Evolutionary conservation across 2,329 filamentous ascomycete species (phyloP), one percentile per base, ranked within the genome.

Genomic region (Daldinia eschscholtzii): DNA sequence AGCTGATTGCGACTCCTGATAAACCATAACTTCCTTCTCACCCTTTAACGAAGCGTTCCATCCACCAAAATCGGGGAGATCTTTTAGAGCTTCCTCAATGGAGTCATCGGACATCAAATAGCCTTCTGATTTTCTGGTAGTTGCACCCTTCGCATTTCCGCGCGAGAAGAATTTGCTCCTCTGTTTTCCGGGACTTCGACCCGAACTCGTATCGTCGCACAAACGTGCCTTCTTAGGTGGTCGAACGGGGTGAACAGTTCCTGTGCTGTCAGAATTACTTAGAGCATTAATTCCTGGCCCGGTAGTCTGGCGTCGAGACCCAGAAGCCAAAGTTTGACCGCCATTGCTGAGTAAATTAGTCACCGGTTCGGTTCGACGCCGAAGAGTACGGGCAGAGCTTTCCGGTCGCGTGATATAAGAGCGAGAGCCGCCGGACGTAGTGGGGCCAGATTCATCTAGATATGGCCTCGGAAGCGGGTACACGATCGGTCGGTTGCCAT

Each of bases 391-490:
- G 28, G 83, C 80, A 0, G 81, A 80, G 13, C 77, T 79, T 39
- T 67, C 70, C 65, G 65, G 28, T 64, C 58, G 46, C 68, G 74
- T 48, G 61, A 78, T 62, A 61, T 82, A 80, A 0, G 73, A 71
- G 4, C 80, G 78, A 13, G 73, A 57, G 15, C 72, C 58, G 4
- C 61, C 62, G 18, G 75, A 68, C 2, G 73, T 57, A 4, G 63
- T 58, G 48, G 58, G 53, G 53, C 70, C 50, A 33, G 76, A 71
- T 4, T 78, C 80, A 3, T 85, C 82, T 26, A 89, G 71, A 69
- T 89, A 89, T 1, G 87, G 87, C 44, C 87, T 80, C 0, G 87
- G 87, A 6, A 89, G 79, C 2, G 87, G 87, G 66, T 88, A 89
- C 0, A 89, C 86, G 1, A 87, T 83, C 2, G 87, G 85, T 4